These are phyloP conservation scores for Phytopythium oedochilum DNA, from an alignment of 352 stramenopile species.

Conservation along the genomic window DNA sequence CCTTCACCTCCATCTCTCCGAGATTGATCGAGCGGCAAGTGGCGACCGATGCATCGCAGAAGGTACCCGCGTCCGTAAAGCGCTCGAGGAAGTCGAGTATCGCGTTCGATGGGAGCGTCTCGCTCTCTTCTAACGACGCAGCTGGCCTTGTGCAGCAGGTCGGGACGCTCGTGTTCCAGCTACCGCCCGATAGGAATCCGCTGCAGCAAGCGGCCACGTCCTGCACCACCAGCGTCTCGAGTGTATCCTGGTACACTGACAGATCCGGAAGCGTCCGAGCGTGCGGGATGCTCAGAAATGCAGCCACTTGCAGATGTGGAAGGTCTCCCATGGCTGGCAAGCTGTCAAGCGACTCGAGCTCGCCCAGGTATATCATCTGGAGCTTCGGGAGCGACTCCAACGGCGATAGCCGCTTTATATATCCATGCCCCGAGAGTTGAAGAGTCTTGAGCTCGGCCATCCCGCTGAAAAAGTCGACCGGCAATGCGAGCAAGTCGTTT, in stretches of 20 bases:
- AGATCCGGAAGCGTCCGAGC: slow-evolving; percentile 14
- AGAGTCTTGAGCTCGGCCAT: slow-evolving; percentile 21
- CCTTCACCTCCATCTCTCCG: too few species aligned
- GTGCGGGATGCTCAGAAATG: slow-evolving; percentile 11
- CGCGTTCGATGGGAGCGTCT: neutral
- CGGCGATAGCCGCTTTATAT: neutral
- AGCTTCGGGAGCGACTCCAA: slow-evolving; percentile 15
- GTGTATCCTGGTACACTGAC: slow-evolving; percentile 9
- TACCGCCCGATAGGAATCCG: slow-evolving; percentile 16
- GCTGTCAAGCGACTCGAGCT: slow-evolving; percentile 12
- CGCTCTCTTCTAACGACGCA: neutral
- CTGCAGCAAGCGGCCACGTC: slow-evolving; percentile 18
- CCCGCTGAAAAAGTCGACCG: slow-evolving; percentile 15
- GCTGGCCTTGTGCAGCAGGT: slow-evolving; percentile 11
- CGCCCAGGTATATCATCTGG: slow-evolving; percentile 19
- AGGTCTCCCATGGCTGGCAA: slow-evolving; percentile 10
- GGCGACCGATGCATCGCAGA: neutral
- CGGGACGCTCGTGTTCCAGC: slow-evolving; percentile 21
- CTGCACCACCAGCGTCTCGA: slow-evolving; percentile 22
- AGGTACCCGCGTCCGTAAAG: neutral
- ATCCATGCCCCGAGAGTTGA: slow-evolving; percentile 15
- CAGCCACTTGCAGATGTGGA: slow-evolving; percentile 12
- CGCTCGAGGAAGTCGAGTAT: neutral
- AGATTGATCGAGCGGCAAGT: neutral
- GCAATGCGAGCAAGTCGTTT: slow-evolving; percentile 13